Evolutionary conservation across 2,329 filamentous ascomycete genomes (phyloP), one percentile per base, ranked within the genome.

Genomic region (Neocatenulostroma microsporum): DNA sequence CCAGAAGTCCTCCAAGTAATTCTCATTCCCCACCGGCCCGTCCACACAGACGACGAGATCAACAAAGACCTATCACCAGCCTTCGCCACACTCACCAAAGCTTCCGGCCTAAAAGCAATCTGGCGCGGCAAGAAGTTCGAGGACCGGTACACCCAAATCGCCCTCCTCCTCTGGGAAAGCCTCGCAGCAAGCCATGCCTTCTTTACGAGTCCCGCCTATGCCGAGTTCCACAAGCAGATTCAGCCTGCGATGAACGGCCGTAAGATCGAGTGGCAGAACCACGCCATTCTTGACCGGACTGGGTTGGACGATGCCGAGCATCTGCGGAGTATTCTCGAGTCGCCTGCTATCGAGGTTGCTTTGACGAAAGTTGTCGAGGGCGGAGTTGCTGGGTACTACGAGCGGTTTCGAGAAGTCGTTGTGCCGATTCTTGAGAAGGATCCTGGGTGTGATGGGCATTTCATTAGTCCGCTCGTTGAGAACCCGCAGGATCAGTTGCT

Each of bases 41-140:
- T 28, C 8, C 26, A 7, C 8, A 14, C 26, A 14, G 26, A 28
- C 3, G 17, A 15, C 26, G 26, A 28, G 26, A 28, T 28, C 26
- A 9, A 28, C 17, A 15, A 8, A 14, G 26, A 28, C 12, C 26
- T 28, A 28, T n/a, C 26, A 8, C 26, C n/a, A 14, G 26, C 26
- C n/a, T 28, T 28, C n/a, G 26, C 13, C 8, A 28, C 17, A 9
- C 26, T 28, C 8, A 15, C 26, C 26, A 28, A 15, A 8, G 26
- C 26, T 7, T n/a, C 26, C 26, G 26, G 26, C 13, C 7, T 28
- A 9, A n/a, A 11, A 3, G 12, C 4, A 3, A 11, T 28, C n/a
- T 28, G 26, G 26, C 26, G 26, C n/a, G 26, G 26, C 12, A 28
- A 28, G 26, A 28, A 28, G 26, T 28, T 28, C n/a, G 26, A 28